Evolutionary conservation across 495 filamentous ascomycete genomes (phyloP).

Genomic region (Talaromyces trachyspermus): DNA sequence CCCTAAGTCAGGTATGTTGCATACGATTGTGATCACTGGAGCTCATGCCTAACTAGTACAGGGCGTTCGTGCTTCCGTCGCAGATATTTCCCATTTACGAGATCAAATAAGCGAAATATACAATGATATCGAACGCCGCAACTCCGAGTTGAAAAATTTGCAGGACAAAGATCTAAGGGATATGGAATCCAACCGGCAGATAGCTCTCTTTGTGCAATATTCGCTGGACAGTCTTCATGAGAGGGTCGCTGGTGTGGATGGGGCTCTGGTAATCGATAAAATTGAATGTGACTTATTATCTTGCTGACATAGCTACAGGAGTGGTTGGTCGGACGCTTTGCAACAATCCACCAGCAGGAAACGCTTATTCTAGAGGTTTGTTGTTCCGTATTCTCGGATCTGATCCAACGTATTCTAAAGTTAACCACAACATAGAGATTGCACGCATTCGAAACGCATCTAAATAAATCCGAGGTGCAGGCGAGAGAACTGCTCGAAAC

Average conservation of each 20-base stretch:
- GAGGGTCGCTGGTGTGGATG: conserved; percentile 20
- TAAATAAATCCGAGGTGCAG: conserved; percentile 27
- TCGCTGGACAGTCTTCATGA: conserved; percentile 24
- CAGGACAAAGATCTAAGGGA: conserved; percentile 18
- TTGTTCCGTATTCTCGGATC: not conserved
- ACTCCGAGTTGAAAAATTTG: conserved; percentile 14
- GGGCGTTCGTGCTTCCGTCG: conserved; percentile 28
- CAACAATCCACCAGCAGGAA: conserved; percentile 26
- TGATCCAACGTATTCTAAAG: conserved; percentile 17
- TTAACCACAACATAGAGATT: conserved; percentile 29
- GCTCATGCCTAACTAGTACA: conserved; percentile 11
- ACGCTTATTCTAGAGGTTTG: conserved; percentile 26
- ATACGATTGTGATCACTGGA: not conserved
- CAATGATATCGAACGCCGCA: conserved; percentile 24
- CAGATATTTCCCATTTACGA: conserved; percentile 23
- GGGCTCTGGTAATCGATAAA: conserved; percentile 11
- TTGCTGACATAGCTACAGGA: conserved; percentile 16
- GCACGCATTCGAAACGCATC: conserved; percentile 23
- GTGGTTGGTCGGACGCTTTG: conserved; percentile 26
- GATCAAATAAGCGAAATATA: conserved; percentile 23
- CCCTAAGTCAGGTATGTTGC: conserved; percentile 27
- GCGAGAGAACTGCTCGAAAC: conserved; percentile 28
- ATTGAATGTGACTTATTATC: conserved; percentile 5
- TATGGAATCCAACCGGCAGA: conserved; percentile 18
- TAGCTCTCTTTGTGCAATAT: conserved; percentile 21